phyloP scores from a whole-genome alignment of 345 rosid genomes.

The Schrenkiella parvula region DNA sequence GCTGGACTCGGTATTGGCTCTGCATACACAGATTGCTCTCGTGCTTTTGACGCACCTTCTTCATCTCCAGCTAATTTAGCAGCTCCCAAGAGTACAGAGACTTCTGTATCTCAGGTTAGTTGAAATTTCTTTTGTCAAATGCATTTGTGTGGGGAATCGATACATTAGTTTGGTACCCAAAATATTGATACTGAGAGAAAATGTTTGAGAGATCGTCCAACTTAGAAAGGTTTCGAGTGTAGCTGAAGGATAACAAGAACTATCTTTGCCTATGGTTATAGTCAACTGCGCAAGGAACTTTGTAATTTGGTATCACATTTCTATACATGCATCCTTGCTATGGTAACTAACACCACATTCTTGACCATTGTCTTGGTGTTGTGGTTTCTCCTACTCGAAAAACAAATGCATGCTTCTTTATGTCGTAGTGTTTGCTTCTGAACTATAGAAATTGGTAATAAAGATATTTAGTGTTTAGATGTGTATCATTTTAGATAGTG shows the following conservation, averaged over 20 bases:
- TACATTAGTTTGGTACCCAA: neutral
- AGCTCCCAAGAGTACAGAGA: constrained; percentile 37
- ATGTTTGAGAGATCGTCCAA: neutral
- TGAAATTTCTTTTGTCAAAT: neutral
- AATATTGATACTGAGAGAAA: neutral
- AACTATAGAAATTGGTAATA: neutral
- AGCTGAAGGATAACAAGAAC: neutral
- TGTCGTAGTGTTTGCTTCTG: neutral
- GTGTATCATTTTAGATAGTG: neutral
- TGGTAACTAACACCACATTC: neutral
- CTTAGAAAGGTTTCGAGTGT: neutral
- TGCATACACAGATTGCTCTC: constrained; percentile 31
- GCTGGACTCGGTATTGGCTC: constrained; percentile 38
- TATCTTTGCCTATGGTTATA: neutral
- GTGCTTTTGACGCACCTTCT: constrained; percentile 23
- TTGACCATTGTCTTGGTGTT: neutral
- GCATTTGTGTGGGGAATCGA: neutral
- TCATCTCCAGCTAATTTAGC: constrained; percentile 36
- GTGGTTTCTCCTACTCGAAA: neutral
- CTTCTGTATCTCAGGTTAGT: constrained; percentile 48
- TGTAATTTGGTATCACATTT: neutral
- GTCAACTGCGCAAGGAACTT: neutral
- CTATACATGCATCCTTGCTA: neutral
- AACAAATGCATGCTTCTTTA: neutral
- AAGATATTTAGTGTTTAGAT: neutral